Percentiles rank a stretch among this genome's conserved stretches.
Conservation (phyloP, 2,329 filamentous ascomycete genomes). For the Trichoderma asperellum region DNA sequence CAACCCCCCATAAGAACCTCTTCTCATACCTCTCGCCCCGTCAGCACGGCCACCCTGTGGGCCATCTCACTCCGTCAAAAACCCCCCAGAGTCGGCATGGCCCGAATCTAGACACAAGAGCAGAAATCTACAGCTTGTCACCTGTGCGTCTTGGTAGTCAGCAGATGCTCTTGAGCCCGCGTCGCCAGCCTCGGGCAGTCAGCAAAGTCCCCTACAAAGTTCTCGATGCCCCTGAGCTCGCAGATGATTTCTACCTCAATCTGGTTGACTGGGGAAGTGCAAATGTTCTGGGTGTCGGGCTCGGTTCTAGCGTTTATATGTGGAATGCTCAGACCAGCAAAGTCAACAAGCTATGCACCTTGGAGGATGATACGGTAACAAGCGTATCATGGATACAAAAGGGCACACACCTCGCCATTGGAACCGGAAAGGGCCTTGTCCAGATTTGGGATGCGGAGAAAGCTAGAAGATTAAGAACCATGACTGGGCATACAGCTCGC, state of each 20-base stretch:
- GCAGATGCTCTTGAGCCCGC: conserved; percentile 86
- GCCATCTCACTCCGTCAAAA: conserved; percentile 85
- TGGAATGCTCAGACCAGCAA: conserved; percentile 93
- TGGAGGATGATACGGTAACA: conserved; percentile 91
- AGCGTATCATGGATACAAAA: conserved; percentile 99
- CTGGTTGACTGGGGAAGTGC: conserved; percentile 97
- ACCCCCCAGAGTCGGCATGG: conserved; percentile 88
- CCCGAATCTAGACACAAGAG: conserved; percentile 83
- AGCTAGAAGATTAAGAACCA: conserved; percentile 82
- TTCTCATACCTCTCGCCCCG: conserved; percentile 86
- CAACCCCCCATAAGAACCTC: conserved; percentile 95
- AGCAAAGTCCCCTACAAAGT: conserved; percentile 99
- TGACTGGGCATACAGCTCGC: conserved; percentile 93
- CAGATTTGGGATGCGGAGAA: conserved; percentile 98
- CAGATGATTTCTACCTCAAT: conserved; percentile 97
- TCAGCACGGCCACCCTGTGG: conserved; percentile 69
- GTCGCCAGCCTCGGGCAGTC: conserved; percentile 85
- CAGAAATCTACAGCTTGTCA: conserved; percentile 93
- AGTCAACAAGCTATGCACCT: conserved; percentile 90
- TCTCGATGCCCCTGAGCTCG: conserved; percentile 90
- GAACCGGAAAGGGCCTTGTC: conserved; percentile 90
- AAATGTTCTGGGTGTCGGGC: conserved; percentile 88
- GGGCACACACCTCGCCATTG: conserved; percentile 93
- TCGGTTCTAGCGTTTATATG: conserved; percentile 95
- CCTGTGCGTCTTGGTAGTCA: conserved; percentile 93